Base-by-base conservation (phyloP, 495 filamentous ascomycete species). In the Aspergillus sparsus region DNA sequence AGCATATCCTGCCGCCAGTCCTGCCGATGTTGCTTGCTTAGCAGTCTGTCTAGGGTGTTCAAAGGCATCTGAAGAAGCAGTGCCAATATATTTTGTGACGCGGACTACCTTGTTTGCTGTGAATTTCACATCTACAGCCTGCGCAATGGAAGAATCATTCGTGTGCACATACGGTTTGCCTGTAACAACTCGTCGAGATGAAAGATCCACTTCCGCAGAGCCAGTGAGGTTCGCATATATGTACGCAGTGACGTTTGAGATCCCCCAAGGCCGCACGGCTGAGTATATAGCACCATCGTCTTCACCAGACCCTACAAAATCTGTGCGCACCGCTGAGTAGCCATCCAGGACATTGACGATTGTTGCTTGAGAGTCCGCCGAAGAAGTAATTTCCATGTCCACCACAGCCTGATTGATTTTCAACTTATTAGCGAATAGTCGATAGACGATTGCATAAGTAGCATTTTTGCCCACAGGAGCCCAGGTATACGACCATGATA, bases 401-500 rank as follows among this genome's bases (percentile, higher is more conserved):
- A 88, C 82, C n/a, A 83, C 77, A 5, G 82, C 85, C 63, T 85
- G 82, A 57, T 87, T 88, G 61, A 86, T 69, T 49, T 83, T 76
- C 37, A 87, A 71, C 68, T 87, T 87, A 68, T 87, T 77, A 9
- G 82, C 77, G 58, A 88, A 83, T 44, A 86, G 77, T 13, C 80
- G 78, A 68, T 87, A 89, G 12, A 69, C 77, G 46, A 90, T 74
- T 15, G 81, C 68, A 58, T 83, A 85, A 0, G 80, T 76, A 1
- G 75, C 73, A 49, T 68, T 82, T 53, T 71, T 63, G 11, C 75
- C 74, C 6, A 63, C 60, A 2, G 89, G 89, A 3, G 76, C 82
- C 89, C 89, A 93, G 18, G 69, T 83, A 58, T 89, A 89, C 2
- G 72, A 73, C 83, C 89, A 92, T 2, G 76, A 80, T 53, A 85